Percentiles rank a stretch among this genome's conserved stretches.
These are phyloP conservation scores for Xylaria venustula DNA, from an alignment of 495 filamentous ascomycete genomes.

Conservation along the genomic window DNA sequence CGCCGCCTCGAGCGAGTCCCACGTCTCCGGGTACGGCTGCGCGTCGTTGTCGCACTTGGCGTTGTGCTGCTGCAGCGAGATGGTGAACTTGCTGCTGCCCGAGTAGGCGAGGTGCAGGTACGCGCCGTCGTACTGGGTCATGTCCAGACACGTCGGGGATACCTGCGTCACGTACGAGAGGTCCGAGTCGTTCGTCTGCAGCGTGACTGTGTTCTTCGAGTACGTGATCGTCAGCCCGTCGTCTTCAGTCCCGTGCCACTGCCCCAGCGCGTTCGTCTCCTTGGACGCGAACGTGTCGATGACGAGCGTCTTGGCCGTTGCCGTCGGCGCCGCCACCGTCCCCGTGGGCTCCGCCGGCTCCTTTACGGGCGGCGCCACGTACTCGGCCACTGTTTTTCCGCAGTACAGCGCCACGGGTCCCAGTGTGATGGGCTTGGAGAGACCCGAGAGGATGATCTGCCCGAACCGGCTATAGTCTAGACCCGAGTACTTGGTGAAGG, in stretches of 20 bases:
- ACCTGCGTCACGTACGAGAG: constrained; percentile 69
- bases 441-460: constrained; percentile 46
- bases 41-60: constrained; percentile 54
- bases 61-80: constrained; percentile 75
- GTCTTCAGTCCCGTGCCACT: constrained; percentile 67
- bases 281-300: constrained; percentile 63
- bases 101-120: constrained; percentile 73
- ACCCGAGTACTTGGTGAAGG: constrained; percentile 51
- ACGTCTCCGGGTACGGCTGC: constrained; percentile 69
- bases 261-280: constrained; percentile 60
- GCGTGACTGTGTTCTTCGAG: constrained; percentile 49
- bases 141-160: constrained; percentile 56
- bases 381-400: constrained; percentile 49
- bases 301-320: constrained; percentile 52
- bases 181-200: constrained; percentile 67
- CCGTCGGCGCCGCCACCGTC: constrained; percentile 49
- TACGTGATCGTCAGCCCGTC: constrained; percentile 57
- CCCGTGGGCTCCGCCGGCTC: constrained; percentile 36
- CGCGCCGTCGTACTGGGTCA: constrained; percentile 53
- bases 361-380: constrained; percentile 42
- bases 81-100: constrained; percentile 64
- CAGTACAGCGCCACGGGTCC: constrained; percentile 63
- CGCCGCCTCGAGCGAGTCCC: constrained; percentile 69
- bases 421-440: constrained; percentile 48
- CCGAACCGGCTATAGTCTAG: constrained; percentile 54